Percentiles rank a stretch among this genome's conserved stretches.
Conservation (phyloP, 1,139 yeast genomes). For the Hemisphaericaspora xylanilytica region DNA sequence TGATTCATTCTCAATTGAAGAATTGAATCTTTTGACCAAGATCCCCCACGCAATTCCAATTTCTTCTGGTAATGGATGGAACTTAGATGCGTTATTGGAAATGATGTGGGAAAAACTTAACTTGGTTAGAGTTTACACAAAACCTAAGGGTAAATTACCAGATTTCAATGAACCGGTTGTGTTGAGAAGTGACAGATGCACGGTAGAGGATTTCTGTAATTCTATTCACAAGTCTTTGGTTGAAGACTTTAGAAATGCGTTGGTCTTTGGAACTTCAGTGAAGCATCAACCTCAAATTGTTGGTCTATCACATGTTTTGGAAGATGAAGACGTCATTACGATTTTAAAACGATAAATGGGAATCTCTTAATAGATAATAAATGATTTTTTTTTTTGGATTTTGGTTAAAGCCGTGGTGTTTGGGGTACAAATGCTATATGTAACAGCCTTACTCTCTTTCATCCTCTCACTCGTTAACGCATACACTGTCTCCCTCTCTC, state of each 20-base stretch:
- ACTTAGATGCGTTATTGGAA: conserved; percentile 88
- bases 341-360: conserved; percentile 65
- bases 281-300: conserved; percentile 98
- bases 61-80: conserved; percentile 95
- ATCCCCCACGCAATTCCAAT: conserved; percentile 97
- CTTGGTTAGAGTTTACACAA: conserved; percentile 92
- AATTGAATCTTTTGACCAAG: conserved; percentile 80
- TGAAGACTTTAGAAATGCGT: conserved; percentile 87
- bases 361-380: neutral
- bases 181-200: conserved; percentile 71
- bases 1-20: conserved; percentile 91
- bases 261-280: conserved; percentile 88
- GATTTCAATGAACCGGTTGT: conserved; percentile 96
- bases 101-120: conserved; percentile 92
- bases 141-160: conserved; percentile 92
- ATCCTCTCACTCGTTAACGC: no score
- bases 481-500: no score
- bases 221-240: conserved; percentile 93
- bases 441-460: no score
- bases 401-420: neutral
- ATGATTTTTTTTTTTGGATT: neutral
- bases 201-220: conserved; percentile 95
- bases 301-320: conserved; percentile 75
- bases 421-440: no score
- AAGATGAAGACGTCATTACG: conserved; percentile 97